phyloP scores from a whole-genome alignment of 2,329 filamentous ascomycete genomes.

The Metarhizium brunneum region DNA sequence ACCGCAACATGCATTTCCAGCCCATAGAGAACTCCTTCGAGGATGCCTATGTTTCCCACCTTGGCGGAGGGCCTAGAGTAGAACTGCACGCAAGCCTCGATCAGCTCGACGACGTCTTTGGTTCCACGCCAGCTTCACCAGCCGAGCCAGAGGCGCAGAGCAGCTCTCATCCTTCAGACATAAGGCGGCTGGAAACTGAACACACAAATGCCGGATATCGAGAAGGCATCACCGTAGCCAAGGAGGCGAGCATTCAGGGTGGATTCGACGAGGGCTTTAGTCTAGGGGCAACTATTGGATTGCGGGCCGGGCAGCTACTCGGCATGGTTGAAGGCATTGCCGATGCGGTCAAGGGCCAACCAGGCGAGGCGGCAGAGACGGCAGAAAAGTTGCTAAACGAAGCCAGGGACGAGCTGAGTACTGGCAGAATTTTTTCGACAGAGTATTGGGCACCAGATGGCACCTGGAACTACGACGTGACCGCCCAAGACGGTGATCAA shows the following conservation, averaged over 20 bases:
- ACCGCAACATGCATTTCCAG: constrained; percentile 24
- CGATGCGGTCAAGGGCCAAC: constrained; percentile 30
- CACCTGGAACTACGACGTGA: constrained; percentile 57
- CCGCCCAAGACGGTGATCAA: constrained; percentile 25
- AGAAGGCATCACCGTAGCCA: constrained; percentile 72
- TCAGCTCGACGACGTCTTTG: constrained; percentile 28
- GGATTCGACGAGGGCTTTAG: constrained; percentile 90
- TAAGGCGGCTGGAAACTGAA: constrained; percentile 62
- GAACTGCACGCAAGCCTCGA: constrained; percentile 7
- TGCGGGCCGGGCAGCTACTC: constrained; percentile 63
- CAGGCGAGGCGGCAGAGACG: constrained; percentile 13
- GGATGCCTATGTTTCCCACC: constrained; percentile 16
- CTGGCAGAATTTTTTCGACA: constrained; percentile 52
- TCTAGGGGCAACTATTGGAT: constrained; percentile 72
- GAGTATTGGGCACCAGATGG: constrained; percentile 64
- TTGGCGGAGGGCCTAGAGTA: constrained; percentile 7
- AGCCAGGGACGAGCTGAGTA: constrained; percentile 51
- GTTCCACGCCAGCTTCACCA: constrained; percentile 16
- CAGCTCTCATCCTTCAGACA: constrained; percentile 47
- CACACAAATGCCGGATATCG: constrained; percentile 85
- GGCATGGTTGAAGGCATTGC: constrained; percentile 69
- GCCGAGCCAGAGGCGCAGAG: constrained; percentile 8
- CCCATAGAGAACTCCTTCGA: constrained; percentile 20
- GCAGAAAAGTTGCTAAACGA: constrained; percentile 28
- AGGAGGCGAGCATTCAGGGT: constrained; percentile 66